These are phyloP conservation scores for Spergularia azorica DNA, from an alignment of 179 eudicot species.

Conservation along the genomic window DNA sequence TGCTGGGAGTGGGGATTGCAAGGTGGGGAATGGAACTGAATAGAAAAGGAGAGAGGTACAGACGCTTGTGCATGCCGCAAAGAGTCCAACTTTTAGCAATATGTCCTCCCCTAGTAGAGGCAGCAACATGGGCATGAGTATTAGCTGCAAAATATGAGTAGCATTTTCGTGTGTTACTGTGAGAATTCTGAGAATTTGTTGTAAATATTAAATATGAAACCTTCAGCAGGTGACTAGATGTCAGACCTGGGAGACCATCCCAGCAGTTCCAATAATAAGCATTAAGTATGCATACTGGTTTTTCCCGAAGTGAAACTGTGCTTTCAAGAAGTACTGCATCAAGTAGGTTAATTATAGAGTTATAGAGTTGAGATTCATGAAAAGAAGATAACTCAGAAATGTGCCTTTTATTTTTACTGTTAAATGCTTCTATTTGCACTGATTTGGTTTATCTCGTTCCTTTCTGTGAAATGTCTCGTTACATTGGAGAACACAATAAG, in stretches of 20 bases:
- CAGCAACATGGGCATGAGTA: constrained; percentile 67
- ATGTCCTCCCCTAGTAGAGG: constrained; percentile 59
- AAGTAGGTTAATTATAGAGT: neutral
- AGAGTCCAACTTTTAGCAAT: constrained; percentile 59
- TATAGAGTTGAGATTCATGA: neutral
- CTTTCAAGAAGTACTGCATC: constrained; percentile 74
- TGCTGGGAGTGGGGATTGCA: neutral
- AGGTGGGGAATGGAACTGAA: neutral
- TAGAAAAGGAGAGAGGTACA: constrained; percentile 11
- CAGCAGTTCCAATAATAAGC: constrained; percentile 50
- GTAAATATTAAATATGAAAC: neutral
- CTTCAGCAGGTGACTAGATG: neutral
- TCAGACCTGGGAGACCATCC: constrained; percentile 53
- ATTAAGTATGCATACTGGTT: constrained; percentile 62
- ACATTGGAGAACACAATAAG: neutral
- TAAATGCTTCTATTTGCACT: neutral
- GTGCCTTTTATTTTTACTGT: neutral
- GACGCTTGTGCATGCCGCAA: constrained; percentile 49
- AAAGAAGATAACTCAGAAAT: neutral
- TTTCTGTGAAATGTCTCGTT: constrained; percentile 4
- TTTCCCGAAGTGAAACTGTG: constrained; percentile 65
- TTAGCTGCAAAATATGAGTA: constrained; percentile 49
- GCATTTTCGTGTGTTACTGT: neutral
- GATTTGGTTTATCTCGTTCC: neutral
- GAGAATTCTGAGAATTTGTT: neutral